These are phyloP conservation scores for Penicillium brasilianum DNA, from an alignment of 2,329 filamentous ascomycete genomes.

Conservation along the genomic window DNA sequence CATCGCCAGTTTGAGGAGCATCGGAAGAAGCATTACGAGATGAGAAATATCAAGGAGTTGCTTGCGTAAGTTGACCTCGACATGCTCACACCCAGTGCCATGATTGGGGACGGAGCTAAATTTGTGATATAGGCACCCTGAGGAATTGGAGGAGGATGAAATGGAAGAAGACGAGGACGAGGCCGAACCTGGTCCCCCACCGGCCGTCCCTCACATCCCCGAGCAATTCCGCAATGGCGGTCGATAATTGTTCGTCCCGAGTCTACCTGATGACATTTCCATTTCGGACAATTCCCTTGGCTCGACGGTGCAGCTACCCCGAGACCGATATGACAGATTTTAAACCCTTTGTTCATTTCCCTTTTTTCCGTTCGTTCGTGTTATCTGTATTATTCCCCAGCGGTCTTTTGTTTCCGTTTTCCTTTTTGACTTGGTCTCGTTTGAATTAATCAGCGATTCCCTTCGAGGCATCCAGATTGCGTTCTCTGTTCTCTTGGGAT, in stretches of 20 bases:
- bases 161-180: slow-evolving; percentile 54
- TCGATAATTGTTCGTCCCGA: slow-evolving; percentile 21
- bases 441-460: neutral
- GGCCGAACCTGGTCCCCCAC: slow-evolving; percentile 31
- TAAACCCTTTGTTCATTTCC: slow-evolving; percentile 3
- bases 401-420: slow-evolving; percentile 1
- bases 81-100: neutral
- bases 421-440: neutral
- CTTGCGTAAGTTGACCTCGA: slow-evolving; percentile 65
- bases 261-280: neutral
- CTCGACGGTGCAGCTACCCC: neutral
- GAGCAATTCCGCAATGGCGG: slow-evolving; percentile 33
- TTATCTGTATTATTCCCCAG: slow-evolving; percentile 23
- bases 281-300: neutral
- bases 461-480: slow-evolving; percentile 6
- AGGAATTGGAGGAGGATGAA: slow-evolving; percentile 68
- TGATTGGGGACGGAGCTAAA: slow-evolving; percentile 14
- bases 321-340: neutral
- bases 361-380: neutral
- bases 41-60: slow-evolving; percentile 89
- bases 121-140: slow-evolving; percentile 59
- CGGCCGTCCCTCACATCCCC: slow-evolving; percentile 41
- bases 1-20: slow-evolving; percentile 88
- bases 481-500: neutral
- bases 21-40: slow-evolving; percentile 98